These are phyloP conservation scores for Penicillium concentricum DNA, from an alignment of 2,329 filamentous ascomycete species.

Conservation along the genomic window DNA sequence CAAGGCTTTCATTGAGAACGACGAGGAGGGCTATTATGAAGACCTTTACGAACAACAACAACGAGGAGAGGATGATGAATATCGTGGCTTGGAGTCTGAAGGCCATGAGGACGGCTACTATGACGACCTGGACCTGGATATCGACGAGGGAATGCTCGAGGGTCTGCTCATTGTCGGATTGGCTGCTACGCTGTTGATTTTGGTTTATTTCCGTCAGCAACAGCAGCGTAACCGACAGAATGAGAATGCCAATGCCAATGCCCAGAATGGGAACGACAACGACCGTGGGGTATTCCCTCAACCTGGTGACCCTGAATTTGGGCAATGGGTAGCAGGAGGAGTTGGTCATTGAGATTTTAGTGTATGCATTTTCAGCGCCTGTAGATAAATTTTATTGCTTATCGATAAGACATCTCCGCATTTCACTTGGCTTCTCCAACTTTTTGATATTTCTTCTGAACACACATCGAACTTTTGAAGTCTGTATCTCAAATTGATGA, in stretches of 20 bases:
- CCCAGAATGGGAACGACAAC: conserved; percentile 29
- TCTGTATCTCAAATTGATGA: neutral
- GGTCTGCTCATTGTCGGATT: conserved; percentile 79
- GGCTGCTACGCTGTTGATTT: conserved; percentile 68
- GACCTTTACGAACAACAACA: conserved; percentile 47
- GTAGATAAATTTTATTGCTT: conserved; percentile 16
- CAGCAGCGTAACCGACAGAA: conserved; percentile 45
- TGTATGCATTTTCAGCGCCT: conserved; percentile 1
- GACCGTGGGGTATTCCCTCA: conserved; percentile 63
- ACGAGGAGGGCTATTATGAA: conserved; percentile 66
- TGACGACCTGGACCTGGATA: conserved; percentile 61
- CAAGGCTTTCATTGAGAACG: conserved; percentile 74
- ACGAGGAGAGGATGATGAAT: conserved; percentile 35
- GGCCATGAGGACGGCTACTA: conserved; percentile 52
- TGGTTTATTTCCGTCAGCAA: conserved; percentile 70
- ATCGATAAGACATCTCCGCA: conserved; percentile 18
- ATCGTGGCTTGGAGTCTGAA: conserved; percentile 28
- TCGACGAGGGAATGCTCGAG: conserved; percentile 79
- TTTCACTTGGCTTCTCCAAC: neutral
- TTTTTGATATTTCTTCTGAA: neutral
- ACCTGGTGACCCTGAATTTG: conserved; percentile 65
- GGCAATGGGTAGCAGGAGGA: conserved; percentile 66
- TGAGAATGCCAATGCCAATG: conserved; percentile 31
- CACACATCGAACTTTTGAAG: neutral
- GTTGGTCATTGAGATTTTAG: conserved; percentile 51